Percentiles rank a stretch among this genome's conserved stretches.
These are phyloP conservation scores for Cytospora chrysosperma DNA, from an alignment of 2,329 filamentous ascomycete genomes.

Conservation along the genomic window DNA sequence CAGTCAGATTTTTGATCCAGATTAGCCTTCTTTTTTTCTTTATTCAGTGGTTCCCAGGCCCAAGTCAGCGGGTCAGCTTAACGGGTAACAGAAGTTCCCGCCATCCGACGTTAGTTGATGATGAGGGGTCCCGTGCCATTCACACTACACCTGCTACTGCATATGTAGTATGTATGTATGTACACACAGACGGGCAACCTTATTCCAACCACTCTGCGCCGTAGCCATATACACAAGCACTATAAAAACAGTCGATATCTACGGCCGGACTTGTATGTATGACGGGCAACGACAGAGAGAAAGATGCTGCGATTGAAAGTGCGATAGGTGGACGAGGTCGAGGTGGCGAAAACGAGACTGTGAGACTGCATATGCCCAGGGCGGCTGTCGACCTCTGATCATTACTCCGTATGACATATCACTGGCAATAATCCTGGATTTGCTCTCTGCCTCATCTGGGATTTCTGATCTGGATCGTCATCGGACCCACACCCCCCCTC, in stretches of 20 bases:
- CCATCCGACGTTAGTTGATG: too few relatives aligned
- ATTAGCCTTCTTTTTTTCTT: background rate
- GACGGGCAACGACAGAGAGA: background rate
- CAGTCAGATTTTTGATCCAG: background rate
- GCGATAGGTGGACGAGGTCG: background rate
- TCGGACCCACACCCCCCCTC: background rate
- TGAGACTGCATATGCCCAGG: background rate
- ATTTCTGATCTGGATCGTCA: conserved; percentile 13
- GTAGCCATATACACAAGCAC: background rate
- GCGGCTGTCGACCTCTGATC: conserved; percentile 10
- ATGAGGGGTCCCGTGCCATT: too few relatives aligned
- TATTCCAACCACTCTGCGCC: too few relatives aligned
- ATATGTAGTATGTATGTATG: too few relatives aligned
- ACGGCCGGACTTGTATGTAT: background rate
- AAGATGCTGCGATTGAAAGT: background rate
- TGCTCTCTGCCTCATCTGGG: background rate
- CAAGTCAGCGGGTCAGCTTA: background rate
- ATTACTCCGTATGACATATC: too few relatives aligned
- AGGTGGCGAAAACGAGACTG: background rate
- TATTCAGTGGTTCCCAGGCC: background rate
- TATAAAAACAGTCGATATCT: background rate
- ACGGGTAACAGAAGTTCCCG: background rate
- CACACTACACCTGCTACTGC: background rate
- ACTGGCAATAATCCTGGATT: too few relatives aligned
- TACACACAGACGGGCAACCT: too few relatives aligned